These are phyloP conservation scores for Aspergillus sergii DNA, from an alignment of 2,329 filamentous ascomycete genomes.

Conservation along the genomic window DNA sequence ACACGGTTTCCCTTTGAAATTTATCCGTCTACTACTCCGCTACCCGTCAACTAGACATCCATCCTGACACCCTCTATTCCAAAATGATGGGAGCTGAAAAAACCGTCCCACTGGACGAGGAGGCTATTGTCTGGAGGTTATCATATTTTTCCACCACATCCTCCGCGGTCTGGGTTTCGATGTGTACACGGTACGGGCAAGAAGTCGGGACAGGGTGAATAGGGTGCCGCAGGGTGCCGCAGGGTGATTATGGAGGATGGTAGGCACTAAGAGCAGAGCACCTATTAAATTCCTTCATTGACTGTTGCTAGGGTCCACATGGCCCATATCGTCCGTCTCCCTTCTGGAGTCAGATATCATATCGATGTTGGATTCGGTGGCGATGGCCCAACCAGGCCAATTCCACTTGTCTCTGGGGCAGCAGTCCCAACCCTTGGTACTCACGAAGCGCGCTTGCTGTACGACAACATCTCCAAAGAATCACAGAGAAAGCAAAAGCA, in stretches of 20 bases:
- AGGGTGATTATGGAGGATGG: constrained; percentile 31
- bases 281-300: accelerated
- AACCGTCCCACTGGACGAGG: constrained; percentile 44
- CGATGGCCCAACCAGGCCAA: constrained; percentile 60
- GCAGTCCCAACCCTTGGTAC: constrained; percentile 54
- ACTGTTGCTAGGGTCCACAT: constrained; percentile 51
- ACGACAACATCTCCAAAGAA: constrained; percentile 52
- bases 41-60: constrained; percentile 45
- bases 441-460: constrained; percentile 57
- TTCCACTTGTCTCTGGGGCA: constrained; percentile 51
- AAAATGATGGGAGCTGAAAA: constrained; percentile 48
- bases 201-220: constrained; percentile 38
- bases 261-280: constrained; percentile 8
- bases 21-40: constrained; percentile 56
- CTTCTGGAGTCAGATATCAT: constrained; percentile 50
- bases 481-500: constrained; percentile 44
- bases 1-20: constrained; percentile 60
- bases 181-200: constrained; percentile 55
- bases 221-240: constrained; percentile 32
- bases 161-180: constrained; percentile 56
- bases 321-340: constrained; percentile 58
- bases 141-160: constrained; percentile 57
- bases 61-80: constrained; percentile 51
- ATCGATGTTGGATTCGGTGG: constrained; percentile 65
- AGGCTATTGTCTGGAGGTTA: constrained; percentile 65